Conservation (phyloP, 805 yeast species). For the Starmerella gropengiesseri region DNA sequence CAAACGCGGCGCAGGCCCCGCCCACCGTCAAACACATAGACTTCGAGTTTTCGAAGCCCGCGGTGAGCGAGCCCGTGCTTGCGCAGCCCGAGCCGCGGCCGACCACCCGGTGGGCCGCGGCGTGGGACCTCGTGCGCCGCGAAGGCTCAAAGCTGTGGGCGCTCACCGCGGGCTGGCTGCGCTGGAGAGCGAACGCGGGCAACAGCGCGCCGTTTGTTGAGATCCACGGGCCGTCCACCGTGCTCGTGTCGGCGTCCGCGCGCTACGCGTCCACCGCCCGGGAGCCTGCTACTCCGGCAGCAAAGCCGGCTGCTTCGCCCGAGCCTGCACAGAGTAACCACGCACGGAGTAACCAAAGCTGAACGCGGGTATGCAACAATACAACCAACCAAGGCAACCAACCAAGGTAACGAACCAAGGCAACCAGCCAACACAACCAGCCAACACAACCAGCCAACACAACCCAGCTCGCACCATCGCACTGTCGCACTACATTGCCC, state of each 20-base stretch:
- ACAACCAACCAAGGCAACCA: no score
- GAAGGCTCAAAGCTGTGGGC: not conserved
- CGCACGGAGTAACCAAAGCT: no score
- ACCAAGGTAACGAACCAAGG: no score
- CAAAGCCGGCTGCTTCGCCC: not conserved
- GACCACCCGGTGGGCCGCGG: not conserved
- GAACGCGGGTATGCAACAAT: no score
- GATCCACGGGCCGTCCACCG: slow-evolving; percentile 23
- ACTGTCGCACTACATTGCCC: no score
- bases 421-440: no score
- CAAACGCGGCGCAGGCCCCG: slow-evolving; percentile 12
- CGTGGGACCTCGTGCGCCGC: not conserved
- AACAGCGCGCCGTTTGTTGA: slow-evolving; percentile 14
- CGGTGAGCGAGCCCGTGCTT: not conserved
- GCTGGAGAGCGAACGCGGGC: slow-evolving; percentile 10
- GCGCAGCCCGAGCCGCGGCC: not conserved
- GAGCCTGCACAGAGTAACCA: no score
- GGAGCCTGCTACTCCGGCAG: not conserved
- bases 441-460: no score
- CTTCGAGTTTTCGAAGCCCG: slow-evolving; percentile 4
- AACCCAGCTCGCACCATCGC: no score
- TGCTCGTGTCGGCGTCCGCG: slow-evolving; percentile 20
- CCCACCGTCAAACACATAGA: slow-evolving; percentile 8
- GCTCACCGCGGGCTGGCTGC: slow-evolving; percentile 1
- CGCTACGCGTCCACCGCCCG: no score